phyloP scores from a whole-genome alignment of 495 filamentous ascomycete genomes.

The Schizothecium vesticola region DNA sequence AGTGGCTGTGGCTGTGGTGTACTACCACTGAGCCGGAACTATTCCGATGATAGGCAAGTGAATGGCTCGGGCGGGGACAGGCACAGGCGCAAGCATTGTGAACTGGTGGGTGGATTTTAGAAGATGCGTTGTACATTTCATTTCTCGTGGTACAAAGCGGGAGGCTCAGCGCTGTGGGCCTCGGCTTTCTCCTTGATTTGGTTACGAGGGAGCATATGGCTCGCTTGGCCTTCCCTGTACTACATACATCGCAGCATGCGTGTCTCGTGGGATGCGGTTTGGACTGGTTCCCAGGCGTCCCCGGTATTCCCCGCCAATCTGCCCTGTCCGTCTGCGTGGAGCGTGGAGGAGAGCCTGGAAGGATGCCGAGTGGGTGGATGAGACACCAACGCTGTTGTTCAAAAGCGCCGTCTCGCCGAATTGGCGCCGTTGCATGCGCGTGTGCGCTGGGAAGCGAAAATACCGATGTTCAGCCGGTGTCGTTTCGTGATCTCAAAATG shows the following conservation, averaged over 20 bases:
- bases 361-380: conserved; percentile 18
- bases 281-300: too few relatives aligned
- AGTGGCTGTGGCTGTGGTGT: neutral
- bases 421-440: conserved; percentile 17
- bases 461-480: neutral
- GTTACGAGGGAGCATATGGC: neutral
- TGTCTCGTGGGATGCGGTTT: neutral
- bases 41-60: neutral
- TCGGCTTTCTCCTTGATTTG: neutral
- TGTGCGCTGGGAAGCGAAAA: neutral
- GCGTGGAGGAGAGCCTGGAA: conserved; percentile 3
- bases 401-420: conserved; percentile 10
- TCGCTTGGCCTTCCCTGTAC: neutral
- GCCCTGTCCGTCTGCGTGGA: neutral
- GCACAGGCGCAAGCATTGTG: neutral
- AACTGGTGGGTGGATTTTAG: too few relatives aligned
- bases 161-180: neutral
- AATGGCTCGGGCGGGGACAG: neutral
- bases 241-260: neutral
- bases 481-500: neutral
- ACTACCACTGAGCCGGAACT: neutral
- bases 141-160: neutral
- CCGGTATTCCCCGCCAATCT: neutral
- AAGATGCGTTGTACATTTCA: neutral
- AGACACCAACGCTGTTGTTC: neutral